A percentile compares a stretch with the other conserved stretches of the same genome.
phyloP scores from a whole-genome alignment of 345 rosid genomes.

The Adansonia digitata region DNA sequence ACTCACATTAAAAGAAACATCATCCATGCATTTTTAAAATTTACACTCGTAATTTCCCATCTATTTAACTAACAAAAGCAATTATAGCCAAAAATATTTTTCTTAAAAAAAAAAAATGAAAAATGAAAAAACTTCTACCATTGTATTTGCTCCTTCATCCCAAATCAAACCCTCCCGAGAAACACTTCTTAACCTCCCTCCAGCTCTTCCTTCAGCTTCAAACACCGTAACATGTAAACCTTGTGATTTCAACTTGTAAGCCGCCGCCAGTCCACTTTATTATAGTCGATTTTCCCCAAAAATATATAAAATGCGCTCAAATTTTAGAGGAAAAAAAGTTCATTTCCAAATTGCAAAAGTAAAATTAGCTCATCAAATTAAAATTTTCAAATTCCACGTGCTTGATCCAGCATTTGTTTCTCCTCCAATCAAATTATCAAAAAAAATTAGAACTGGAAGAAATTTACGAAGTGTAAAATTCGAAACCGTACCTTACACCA shows the following conservation, averaged over 20 bases:
- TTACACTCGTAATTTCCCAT: not conserved
- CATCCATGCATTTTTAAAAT: not conserved
- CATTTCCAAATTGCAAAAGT: not conserved
- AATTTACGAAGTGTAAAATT: not conserved
- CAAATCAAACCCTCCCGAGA: constrained; percentile 55
- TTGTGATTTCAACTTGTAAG: constrained; percentile 72
- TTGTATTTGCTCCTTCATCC: constrained; percentile 98
- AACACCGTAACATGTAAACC: constrained; percentile 73
- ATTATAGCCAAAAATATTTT: not conserved
- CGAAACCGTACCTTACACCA: constrained; percentile 3
- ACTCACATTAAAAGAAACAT: not conserved
- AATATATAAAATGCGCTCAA: not conserved
- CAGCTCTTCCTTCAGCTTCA: constrained; percentile 79
- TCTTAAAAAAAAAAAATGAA: too few relatives aligned
- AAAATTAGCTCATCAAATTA: not conserved
- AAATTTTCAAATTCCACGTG: not conserved
- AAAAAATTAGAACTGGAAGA: not conserved
- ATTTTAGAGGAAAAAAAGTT: not conserved
- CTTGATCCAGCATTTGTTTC: not conserved
- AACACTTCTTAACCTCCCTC: constrained; percentile 82
- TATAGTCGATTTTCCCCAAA: not conserved
- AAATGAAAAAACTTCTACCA: constrained; percentile 36
- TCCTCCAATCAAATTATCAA: not conserved
- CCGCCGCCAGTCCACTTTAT: constrained; percentile 88
- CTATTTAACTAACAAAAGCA: not conserved